A percentile compares a stretch with the other conserved stretches of the same genome.
phyloP scores from a whole-genome alignment of 495 filamentous ascomycete species.

The Amorphotheca resinae region DNA sequence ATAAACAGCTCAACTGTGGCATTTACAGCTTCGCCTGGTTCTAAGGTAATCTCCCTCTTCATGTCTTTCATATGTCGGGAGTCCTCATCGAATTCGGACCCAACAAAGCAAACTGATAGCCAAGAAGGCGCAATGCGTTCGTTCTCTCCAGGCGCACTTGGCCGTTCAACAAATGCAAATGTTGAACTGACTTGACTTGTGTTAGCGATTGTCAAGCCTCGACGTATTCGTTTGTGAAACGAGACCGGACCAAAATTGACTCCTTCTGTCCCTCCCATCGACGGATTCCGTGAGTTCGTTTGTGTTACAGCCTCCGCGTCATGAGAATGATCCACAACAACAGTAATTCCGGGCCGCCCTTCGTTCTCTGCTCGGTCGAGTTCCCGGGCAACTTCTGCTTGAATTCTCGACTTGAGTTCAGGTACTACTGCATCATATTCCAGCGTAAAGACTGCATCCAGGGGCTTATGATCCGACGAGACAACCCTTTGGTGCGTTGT shows the following conservation, averaged over 20 bases:
- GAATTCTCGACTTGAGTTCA: constrained; percentile 66
- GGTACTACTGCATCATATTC: constrained; percentile 76
- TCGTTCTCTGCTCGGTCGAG: constrained; percentile 92
- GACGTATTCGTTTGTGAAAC: constrained; percentile 49
- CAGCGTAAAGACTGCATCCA: constrained; percentile 67
- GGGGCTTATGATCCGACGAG: constrained; percentile 93
- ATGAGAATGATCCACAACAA: constrained; percentile 58
- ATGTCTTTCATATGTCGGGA: constrained; percentile 23
- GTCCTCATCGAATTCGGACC: constrained; percentile 25
- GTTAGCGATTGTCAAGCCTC: constrained; percentile 75
- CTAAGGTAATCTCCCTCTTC: constrained; percentile 43
- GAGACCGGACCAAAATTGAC: constrained; percentile 67
- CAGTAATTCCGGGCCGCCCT: constrained; percentile 66
- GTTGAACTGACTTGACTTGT: constrained; percentile 68
- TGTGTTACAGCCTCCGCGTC: constrained; percentile 16
- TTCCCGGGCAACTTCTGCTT: constrained; percentile 77
- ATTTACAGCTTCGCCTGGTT: constrained; percentile 71
- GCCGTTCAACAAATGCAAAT: constrained; percentile 61
- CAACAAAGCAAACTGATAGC: constrained; percentile 52
- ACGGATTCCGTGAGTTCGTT: constrained; percentile 15
- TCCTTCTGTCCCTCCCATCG: constrained; percentile 20
- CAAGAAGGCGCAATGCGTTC: constrained; percentile 40
- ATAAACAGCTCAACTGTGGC: constrained; percentile 54
- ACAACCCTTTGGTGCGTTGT: constrained; percentile 75
- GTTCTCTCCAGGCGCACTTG: constrained; percentile 33